Base-by-base conservation (phyloP, 2,329 filamentous ascomycete species). In the Sporothrix sp. region DNA sequence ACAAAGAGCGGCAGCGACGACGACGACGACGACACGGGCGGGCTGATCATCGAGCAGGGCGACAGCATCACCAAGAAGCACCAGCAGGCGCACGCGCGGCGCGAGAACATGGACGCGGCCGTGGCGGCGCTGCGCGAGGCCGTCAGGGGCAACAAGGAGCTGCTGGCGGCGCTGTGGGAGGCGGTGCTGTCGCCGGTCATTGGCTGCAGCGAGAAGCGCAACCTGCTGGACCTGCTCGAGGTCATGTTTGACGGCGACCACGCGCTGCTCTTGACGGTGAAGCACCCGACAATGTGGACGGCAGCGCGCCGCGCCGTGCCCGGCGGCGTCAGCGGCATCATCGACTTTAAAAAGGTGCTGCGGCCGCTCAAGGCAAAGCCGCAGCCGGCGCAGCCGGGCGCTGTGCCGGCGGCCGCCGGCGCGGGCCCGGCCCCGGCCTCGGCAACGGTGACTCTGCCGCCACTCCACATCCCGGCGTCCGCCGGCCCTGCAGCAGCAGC, bases 191-290 rank as follows among this genome's bases (percentile, higher is more conserved):
- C 75, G 25, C 64, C 69, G 1, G 59, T 68, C 18, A 67, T 75
- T 40, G 71, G 71, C 7, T 60, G 73, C 27, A 58, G 65, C 16
- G 75, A 79, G 58, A 71, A 75, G 58, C 63, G 67, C 25, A 72
- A 73, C 56, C 57, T 79, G 10, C 60, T 78, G 33, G 72, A 77
- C 55, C 65, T 78, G 32, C 76, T 75, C 58, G 66, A 67, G 30
- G 62, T 74, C 42, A 64, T 79, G 53, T 75, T 75, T 53, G 69
- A 72, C 14, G 63, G 71, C n/a, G 68, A 73, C 18, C 65, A 69
- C 44, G 68, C 69, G 7, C 59, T 77, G 43, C 58, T 70, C 27
- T 56, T 78, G 33, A 72, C 66, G 14, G 60, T 78, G 52, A 68
- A 68, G 49, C 68, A 71, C 50, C 74, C 73, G 37, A 69, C 64